Evolutionary conservation across 2,329 filamentous ascomycete genomes (phyloP), one percentile per base, ranked within the genome.

Genomic region (Aspergillus ochraceoroseus): DNA sequence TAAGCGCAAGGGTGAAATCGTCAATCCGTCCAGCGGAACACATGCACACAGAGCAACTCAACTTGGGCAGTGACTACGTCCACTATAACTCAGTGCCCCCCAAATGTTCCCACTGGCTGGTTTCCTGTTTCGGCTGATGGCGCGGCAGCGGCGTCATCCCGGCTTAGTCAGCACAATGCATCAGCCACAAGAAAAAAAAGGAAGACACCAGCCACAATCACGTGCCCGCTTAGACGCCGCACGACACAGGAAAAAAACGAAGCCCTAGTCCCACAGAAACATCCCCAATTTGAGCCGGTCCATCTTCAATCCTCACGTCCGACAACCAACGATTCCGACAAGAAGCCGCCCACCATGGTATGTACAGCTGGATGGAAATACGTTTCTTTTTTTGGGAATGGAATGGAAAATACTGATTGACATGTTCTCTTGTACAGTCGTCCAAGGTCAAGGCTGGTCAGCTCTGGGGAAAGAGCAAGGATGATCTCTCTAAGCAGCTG

Each of bases 391-490:
- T 35, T 6, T 28, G 37, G 26, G 4, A 20, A 30, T 30, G 22
- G 23, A 30, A 25, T 13, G 13, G 12, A 12, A 35, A 32, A 44
- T 48, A 44, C 55, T 59, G 52, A 59, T 48, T 48, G 39, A 44
- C 8, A 8, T 19, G 5, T 36, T 41, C 50, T 43, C 47, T 47
- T 40, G 47, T 55, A 36, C 60, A 80, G 76, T 81, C 79, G 70
- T 73, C 71, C 61, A 81, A 82, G 81, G 87, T 98, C 75, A 96
- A 95, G 85, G 83, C 90, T 72, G 81, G 80, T 76, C 80, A 86
- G 76, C 87, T 98, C 74, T 96, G 92, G 92, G 82, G 81, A 77
- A 98, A 98, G 87, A 89, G 80, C 84, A 96, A 96, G 84, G 87
- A 95, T 68, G 94, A 98, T 66, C 80, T 98, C 73, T 80, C 81